phyloP scores from a whole-genome alignment of 1,284 basidiomycete species.

The Pseudozyma sp. region DNA sequence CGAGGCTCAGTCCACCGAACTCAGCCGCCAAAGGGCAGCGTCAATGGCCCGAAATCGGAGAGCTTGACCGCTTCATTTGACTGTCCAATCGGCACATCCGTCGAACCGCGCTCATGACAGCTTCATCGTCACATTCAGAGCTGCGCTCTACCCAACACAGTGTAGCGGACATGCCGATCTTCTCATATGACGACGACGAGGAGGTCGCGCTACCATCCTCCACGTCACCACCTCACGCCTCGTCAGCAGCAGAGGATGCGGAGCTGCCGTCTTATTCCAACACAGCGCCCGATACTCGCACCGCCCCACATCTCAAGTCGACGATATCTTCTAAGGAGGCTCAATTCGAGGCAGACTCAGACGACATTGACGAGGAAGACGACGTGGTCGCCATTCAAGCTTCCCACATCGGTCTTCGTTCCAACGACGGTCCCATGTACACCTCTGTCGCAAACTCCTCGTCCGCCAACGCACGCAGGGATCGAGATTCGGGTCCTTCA shows the following conservation, averaged over 20 bases:
- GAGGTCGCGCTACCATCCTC: neutral
- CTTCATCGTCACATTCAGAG: conserved; percentile 3
- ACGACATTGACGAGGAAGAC: conserved; percentile 56
- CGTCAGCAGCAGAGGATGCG: neutral
- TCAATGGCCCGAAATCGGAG: neutral
- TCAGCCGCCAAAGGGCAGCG: neutral
- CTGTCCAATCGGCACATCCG: neutral
- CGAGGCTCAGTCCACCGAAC: too few relatives aligned
- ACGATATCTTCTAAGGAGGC: conserved; percentile 66
- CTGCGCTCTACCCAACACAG: conserved; percentile 6
- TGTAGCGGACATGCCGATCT: conserved; percentile 8
- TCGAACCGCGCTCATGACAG: conserved; percentile 10
- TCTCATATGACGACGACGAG: conserved; percentile 26
- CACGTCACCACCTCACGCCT: neutral
- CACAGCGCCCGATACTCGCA: conserved; percentile 10
- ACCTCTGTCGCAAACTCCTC: conserved; percentile 13
- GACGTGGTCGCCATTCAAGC: conserved; percentile 38
- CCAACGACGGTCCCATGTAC: conserved; percentile 4
- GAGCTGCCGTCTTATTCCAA: conserved; percentile 26
- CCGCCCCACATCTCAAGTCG: conserved; percentile 54
- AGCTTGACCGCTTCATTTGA: neutral
- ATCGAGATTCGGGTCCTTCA: conserved; percentile 31
- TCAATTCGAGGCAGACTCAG: conserved; percentile 68
- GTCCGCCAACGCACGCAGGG: conserved; percentile 8
- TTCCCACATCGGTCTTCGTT: conserved; percentile 31